Conservation (phyloP, 148 eudicot genomes). For the Mesembryanthemum crystallinum region DNA sequence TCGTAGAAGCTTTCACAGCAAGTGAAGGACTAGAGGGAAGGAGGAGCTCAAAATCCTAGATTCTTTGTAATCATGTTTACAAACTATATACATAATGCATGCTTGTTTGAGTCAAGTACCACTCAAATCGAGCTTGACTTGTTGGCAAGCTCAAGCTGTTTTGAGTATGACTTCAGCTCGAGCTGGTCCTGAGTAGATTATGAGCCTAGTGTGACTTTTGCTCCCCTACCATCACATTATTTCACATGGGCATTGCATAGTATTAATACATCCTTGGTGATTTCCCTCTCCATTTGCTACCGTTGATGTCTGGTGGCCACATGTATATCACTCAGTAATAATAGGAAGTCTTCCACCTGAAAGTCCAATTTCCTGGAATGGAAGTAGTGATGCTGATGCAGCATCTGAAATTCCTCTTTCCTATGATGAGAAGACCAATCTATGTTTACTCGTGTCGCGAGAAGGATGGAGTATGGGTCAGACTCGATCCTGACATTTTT, state of each 20-base stretch:
- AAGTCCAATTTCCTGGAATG: conserved; percentile 19
- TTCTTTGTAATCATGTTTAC: background rate
- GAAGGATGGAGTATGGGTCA: background rate
- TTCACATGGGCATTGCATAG: background rate
- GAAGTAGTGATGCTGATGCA: conserved; percentile 21
- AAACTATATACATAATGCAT: background rate
- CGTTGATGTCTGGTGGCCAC: conserved; percentile 5
- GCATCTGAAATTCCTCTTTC: conserved; percentile 13
- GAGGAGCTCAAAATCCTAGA: no score
- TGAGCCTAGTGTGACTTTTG: no score
- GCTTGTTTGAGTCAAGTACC: background rate
- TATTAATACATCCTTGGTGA: background rate
- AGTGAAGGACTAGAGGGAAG: no score
- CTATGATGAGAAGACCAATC: background rate
- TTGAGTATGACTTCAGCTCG: background rate
- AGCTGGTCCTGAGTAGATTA: background rate
- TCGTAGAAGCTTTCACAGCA: no score
- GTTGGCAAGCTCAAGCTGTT: background rate
- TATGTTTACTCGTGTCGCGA: background rate
- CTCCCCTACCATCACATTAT: background rate
- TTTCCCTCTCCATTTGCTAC: background rate
- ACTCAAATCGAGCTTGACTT: background rate
- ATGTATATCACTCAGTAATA: conserved; percentile 15
- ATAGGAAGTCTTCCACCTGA: conserved; percentile 12
- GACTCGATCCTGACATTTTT: background rate